phyloP scores from a whole-genome alignment of 225 moss, liverwort and hornwort genomes.

The Anthoceros angustus region DNA sequence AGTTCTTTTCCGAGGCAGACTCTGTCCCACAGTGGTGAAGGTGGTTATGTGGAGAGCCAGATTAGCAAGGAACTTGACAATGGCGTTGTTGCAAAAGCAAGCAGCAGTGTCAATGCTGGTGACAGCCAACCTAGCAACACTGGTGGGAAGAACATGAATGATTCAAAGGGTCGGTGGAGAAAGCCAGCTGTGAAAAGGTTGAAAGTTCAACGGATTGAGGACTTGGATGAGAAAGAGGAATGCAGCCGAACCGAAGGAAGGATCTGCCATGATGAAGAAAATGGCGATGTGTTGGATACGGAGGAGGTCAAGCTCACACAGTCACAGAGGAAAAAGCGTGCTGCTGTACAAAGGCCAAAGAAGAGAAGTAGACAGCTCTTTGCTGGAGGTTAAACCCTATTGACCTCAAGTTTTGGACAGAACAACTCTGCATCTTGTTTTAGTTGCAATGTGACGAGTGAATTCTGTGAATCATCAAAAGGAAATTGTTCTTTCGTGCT shows the following conservation, averaged over 20 bases:
- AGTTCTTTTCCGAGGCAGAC: slow-evolving; percentile 54
- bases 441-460: background rate
- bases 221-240: slow-evolving; percentile 30
- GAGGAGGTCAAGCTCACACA: slow-evolving; percentile 29
- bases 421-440: background rate
- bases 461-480: too few relatives aligned
- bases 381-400: slow-evolving; percentile 48
- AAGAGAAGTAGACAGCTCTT: slow-evolving; percentile 94
- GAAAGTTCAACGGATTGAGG: slow-evolving; percentile 34
- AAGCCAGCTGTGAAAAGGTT: slow-evolving; percentile 39
- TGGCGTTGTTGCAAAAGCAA: slow-evolving; percentile 42
- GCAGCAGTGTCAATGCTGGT: slow-evolving; percentile 36
- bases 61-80: slow-evolving; percentile 59
- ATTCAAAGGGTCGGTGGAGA: slow-evolving; percentile 45
- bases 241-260: slow-evolving; percentile 18
- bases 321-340: slow-evolving; percentile 56
- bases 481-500: background rate
- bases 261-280: slow-evolving; percentile 31
- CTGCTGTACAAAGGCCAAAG: slow-evolving; percentile 53
- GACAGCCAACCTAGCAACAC: slow-evolving; percentile 26
- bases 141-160: slow-evolving; percentile 33
- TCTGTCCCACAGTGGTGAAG: slow-evolving; percentile 51
- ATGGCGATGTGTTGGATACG: slow-evolving; percentile 35
- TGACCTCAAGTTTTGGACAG: background rate
- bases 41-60: slow-evolving; percentile 44